phyloP scores from a whole-genome alignment of 108 stramenopile species.

The Chaetoceros tenuissimus region DNA sequence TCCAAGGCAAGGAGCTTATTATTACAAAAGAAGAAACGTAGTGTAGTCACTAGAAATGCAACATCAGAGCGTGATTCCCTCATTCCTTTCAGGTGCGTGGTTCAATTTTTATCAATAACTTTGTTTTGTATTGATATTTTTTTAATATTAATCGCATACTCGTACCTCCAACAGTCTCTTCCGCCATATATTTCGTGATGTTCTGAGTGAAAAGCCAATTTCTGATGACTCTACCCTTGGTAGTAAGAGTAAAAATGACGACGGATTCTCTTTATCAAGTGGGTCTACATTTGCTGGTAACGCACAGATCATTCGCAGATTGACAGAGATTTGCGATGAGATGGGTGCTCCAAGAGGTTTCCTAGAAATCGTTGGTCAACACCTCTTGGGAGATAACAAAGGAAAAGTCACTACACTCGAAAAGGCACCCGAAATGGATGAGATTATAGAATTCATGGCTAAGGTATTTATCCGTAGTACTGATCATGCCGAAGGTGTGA shows the following conservation, averaged over 20 bases:
- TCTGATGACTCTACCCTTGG: not conserved
- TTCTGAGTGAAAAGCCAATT: constrained; percentile 10
- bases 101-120: not conserved
- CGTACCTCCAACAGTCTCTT: constrained; percentile 32
- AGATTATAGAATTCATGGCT: constrained; percentile 47
- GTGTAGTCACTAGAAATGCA: constrained; percentile 42
- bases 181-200: constrained; percentile 38
- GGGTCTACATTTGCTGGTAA: not conserved
- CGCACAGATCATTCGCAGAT: not conserved
- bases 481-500: constrained; percentile 26
- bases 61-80: constrained; percentile 47
- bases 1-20: constrained; percentile 34
- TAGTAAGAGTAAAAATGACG: constrained; percentile 13
- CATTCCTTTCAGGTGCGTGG: constrained; percentile 43
- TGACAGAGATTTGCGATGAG: constrained; percentile 12
- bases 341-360: constrained; percentile 41
- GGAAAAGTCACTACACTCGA: constrained; percentile 11
- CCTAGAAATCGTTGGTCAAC: constrained; percentile 27
- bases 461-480: constrained; percentile 49
- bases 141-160: not conserved
- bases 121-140: not conserved
- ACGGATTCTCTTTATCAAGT: constrained; percentile 12
- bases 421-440: constrained; percentile 16
- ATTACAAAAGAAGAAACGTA: constrained; percentile 19
- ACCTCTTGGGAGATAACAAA: constrained; percentile 13